Conservation (phyloP, 805 yeast species). For the Candida palmyrensis region DNA sequence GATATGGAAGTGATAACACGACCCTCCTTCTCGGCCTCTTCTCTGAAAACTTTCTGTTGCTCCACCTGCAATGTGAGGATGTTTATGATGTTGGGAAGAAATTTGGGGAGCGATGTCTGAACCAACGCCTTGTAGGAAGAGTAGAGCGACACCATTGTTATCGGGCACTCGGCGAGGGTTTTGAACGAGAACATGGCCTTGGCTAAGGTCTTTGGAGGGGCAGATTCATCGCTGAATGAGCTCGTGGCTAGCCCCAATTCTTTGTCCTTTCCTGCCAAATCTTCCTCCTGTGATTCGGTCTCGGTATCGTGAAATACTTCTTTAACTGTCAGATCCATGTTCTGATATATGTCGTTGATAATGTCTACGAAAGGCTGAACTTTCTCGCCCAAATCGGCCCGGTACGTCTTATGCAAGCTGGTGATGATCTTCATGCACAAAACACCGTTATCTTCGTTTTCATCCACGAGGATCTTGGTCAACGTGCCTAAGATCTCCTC, state of each 20-base stretch:
- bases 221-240: slow-evolving; percentile 36
- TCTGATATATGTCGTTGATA: slow-evolving; percentile 70
- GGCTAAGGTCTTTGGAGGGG: slow-evolving; percentile 46
- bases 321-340: slow-evolving; percentile 69
- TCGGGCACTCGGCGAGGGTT: slow-evolving; percentile 93
- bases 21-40: slow-evolving; percentile 48
- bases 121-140: slow-evolving; percentile 80
- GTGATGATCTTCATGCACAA: slow-evolving; percentile 85
- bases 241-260: slow-evolving; percentile 35
- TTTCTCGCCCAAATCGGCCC: slow-evolving; percentile 56
- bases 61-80: slow-evolving; percentile 75
- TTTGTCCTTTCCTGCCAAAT: too few species aligned
- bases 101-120: slow-evolving; percentile 62
- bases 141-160: slow-evolving; percentile 88
- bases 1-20: slow-evolving; percentile 66
- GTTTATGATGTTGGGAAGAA: slow-evolving; percentile 77
- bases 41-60: slow-evolving; percentile 50
- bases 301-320: slow-evolving; percentile 51
- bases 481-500: slow-evolving; percentile 53
- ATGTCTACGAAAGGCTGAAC: slow-evolving; percentile 77
- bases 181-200: slow-evolving; percentile 81
- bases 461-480: slow-evolving; percentile 56
- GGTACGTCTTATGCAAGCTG: slow-evolving; percentile 79
- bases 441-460: slow-evolving; percentile 95
- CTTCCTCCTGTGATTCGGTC: slow-evolving; percentile 4